Percentiles rank a stretch among this genome's conserved stretches.
Evolutionary conservation across 2,329 filamentous ascomycete species (phyloP).

Genomic region (Triangularia setosa): DNA sequence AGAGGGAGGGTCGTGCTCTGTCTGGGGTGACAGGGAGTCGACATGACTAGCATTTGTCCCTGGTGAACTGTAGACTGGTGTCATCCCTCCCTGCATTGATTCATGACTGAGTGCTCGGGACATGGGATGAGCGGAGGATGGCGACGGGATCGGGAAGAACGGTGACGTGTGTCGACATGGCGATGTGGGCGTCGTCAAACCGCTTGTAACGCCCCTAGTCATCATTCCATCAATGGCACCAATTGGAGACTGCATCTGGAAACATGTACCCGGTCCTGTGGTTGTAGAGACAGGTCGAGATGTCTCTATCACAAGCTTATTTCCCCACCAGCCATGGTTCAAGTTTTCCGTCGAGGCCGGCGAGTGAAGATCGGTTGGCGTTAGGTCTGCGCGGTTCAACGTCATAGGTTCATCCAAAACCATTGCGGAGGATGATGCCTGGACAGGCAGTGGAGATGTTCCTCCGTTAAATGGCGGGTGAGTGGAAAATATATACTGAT

Average conservation of each 20-base stretch:
- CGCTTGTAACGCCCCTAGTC: conserved; percentile 1
- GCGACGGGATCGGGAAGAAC: conserved; percentile 16
- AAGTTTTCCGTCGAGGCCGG: conserved; percentile 1
- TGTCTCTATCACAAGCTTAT: conserved; percentile 14
- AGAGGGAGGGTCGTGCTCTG: conserved; percentile 14
- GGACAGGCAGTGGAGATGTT: conserved; percentile 1
- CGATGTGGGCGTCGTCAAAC: conserved; percentile 18
- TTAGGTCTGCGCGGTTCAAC: conserved; percentile 6
- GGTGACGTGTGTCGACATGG: conserved; percentile 14
- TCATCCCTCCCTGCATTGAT: conserved; percentile 18
- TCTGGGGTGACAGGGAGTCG: conserved; percentile 15
- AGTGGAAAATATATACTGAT: conserved; percentile 20
- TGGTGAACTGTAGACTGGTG: conserved; percentile 16
- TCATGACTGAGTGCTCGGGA: conserved; percentile 23
- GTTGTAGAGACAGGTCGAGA: conserved; percentile 14
- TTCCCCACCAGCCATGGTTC: conserved; percentile 20
- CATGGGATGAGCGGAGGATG: conserved; percentile 10
- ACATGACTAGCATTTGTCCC: conserved; percentile 10
- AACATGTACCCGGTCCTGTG: conserved; percentile 7
- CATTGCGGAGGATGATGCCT: conserved; percentile 18
- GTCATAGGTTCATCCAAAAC: conserved; percentile 20
- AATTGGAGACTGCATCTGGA: conserved; percentile 16
- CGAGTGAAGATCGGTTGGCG: conserved; percentile 11
- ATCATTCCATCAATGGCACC: conserved; percentile 8
- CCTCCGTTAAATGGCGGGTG: conserved; percentile 13